Conservation (phyloP, 2,329 filamentous ascomycete genomes). For the Fusarium lateritium region DNA sequence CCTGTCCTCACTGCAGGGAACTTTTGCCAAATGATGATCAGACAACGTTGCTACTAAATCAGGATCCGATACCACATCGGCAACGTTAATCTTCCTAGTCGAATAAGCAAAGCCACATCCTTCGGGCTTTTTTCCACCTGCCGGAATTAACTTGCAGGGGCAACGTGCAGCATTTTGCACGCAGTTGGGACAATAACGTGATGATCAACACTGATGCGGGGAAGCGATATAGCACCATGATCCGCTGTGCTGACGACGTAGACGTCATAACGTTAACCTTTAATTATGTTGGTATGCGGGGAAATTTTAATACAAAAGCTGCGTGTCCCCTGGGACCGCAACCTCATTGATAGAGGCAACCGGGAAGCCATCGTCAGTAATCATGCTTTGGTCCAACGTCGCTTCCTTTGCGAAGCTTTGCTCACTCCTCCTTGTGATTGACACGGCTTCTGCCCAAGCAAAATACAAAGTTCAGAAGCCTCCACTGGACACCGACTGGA, state of each 20-base stretch:
- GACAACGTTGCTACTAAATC: neutral
- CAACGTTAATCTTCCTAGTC: conserved; percentile 6
- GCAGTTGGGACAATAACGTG: neutral
- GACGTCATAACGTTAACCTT: conserved; percentile 19
- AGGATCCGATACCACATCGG: conserved; percentile 25
- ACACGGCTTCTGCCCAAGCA: conserved; percentile 13
- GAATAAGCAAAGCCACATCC: conserved; percentile 5
- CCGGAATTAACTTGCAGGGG: neutral
- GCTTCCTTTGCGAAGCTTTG: conserved; percentile 3
- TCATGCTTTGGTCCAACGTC: conserved; percentile 24
- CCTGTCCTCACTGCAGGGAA: neutral
- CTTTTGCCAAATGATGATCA: conserved; percentile 8
- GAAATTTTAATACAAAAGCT: conserved; percentile 14
- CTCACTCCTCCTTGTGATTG: neutral
- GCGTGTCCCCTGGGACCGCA: neutral
- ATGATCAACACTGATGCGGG: conserved; percentile 27
- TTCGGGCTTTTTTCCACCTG: conserved; percentile 12
- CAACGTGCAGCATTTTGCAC: neutral
- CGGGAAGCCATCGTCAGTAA: neutral
- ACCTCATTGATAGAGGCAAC: neutral
- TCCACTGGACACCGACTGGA: conserved; percentile 67
- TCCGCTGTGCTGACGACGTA: conserved; percentile 3
- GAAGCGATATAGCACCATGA: conserved; percentile 1
- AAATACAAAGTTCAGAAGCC: conserved; percentile 58
- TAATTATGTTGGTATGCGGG: conserved; percentile 6